A percentile compares a stretch with the other conserved stretches of the same genome.
Conservation (phyloP, 352 stramenopile species). For the Pythium coloratum region DNA sequence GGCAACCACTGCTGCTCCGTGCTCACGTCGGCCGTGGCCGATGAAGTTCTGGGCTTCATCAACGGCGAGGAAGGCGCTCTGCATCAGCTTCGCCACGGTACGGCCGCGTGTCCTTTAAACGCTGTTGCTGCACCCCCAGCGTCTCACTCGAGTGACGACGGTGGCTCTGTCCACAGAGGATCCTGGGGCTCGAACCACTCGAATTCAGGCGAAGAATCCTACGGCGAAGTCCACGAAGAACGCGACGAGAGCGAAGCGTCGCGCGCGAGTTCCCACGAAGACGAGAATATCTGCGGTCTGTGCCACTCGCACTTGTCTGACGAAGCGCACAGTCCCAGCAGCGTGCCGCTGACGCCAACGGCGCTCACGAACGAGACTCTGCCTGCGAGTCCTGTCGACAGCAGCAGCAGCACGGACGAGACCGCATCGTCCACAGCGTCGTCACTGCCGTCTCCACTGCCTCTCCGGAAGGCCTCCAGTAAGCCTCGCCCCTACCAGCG, state of each 20-base stretch:
- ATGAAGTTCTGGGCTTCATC: constrained; percentile 27
- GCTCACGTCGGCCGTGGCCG: constrained; percentile 13
- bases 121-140: not conserved
- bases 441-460: not conserved
- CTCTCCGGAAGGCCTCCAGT: not conserved
- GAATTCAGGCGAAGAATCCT: constrained; percentile 1
- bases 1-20: constrained; percentile 31
- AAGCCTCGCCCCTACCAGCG: constrained; percentile 8
- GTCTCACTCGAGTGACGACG: not conserved
- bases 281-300: constrained; percentile 29
- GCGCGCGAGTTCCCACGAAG: not conserved
- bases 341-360: not conserved
- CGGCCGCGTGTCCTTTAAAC: not conserved
- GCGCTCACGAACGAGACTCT: not conserved
- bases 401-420: not conserved
- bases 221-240: constrained; percentile 1
- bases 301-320: constrained; percentile 43
- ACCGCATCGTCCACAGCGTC: not conserved
- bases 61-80: constrained; percentile 19
- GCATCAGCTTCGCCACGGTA: constrained; percentile 2
- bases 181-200: constrained; percentile 15
- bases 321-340: constrained; percentile 30
- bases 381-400: not conserved
- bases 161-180: not conserved
- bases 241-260: not conserved